phyloP scores from a whole-genome alignment of 2,329 filamentous ascomycete genomes.

The Phoma herbarum region DNA sequence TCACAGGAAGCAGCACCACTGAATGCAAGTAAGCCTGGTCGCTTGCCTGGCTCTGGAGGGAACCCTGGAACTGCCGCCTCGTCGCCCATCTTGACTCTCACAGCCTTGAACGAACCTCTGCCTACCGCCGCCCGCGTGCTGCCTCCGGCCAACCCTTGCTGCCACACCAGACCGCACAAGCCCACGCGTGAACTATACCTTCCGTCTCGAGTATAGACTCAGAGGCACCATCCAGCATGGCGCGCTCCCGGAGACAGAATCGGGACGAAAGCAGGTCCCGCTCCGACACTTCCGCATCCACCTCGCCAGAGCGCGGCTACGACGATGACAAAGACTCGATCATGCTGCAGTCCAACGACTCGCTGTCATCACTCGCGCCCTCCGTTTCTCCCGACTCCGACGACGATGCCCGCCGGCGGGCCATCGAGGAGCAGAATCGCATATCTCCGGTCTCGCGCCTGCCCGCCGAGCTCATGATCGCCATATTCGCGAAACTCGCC shows the following conservation, averaged over 20 bases:
- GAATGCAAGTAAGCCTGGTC: conserved; percentile 5
- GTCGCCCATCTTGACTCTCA: neutral
- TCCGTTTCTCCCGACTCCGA: conserved; percentile 79
- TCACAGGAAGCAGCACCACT: conserved; percentile 2
- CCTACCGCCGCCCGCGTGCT: conserved; percentile 4
- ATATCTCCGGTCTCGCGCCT: conserved; percentile 83
- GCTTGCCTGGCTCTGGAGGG: conserved; percentile 5
- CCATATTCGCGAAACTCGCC: conserved; percentile 85
- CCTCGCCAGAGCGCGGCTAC: conserved; percentile 77
- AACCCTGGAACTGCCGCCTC: conserved; percentile 11
- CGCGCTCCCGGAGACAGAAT: conserved; percentile 45
- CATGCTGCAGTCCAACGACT: conserved; percentile 83
- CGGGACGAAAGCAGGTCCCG: conserved; percentile 47
- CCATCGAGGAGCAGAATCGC: conserved; percentile 71
- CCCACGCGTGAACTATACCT: neutral
- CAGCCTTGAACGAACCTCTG: conserved; percentile 2
- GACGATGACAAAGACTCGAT: conserved; percentile 96
- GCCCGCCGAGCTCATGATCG: conserved; percentile 93
- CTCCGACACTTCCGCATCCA: conserved; percentile 70
- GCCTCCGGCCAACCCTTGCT: neutral
- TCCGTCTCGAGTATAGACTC: neutral
- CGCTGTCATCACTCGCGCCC: conserved; percentile 86
- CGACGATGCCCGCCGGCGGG: conserved; percentile 68
- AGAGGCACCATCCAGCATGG: conserved; percentile 31
- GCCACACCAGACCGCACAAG: neutral